Evolutionary conservation across 352 stramenopile genomes (phyloP), one percentile per base, ranked within the genome.

Genomic region (Blastocystis sp.): DNA sequence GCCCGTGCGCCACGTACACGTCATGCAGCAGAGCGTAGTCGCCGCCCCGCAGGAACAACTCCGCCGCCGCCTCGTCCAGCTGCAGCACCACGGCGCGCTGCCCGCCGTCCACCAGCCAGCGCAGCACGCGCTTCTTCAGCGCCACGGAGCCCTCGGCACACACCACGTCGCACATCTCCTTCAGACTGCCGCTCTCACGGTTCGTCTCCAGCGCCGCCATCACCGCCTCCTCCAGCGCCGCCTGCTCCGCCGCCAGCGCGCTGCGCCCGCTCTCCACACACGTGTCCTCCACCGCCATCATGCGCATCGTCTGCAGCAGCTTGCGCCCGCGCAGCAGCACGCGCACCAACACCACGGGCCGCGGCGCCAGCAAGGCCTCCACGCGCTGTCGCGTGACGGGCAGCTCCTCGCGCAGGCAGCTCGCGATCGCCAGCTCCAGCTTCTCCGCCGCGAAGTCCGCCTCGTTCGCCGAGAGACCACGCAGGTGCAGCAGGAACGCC

Each of bases 401-500:
- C 4, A 76, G 28, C 48, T 76, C 66, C 2, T 3, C 14, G n/a
- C 19, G 66, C 41, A 48, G 21, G 0, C 10, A 40, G 10, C 53
- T 38, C 2, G 34, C n/a, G 66, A 76, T 56, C 7, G 48, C 66
- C n/a, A 40, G 66, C 48, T 28, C 66, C n/a, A 76, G 28, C n/a
- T 45, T 41, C 48, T 56, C 48, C 48, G 5, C 14, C 2, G 41
- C 66, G 41, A 76, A 56, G 9, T 17, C 66, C 2, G 53, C 28
- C 41, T n/a, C 48, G n/a, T 56, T 48, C 17, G 28, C 9, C 2
- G 66, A 76, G 3, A 28, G 9, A 17, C 23, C 38, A 2, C 40
- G 34, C 64, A 59, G 66, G n/a, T 48, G 66, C n/a, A 76, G n/a
- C 1, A 76, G 66, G 52, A 59, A 76, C 10, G 66, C 41, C 28